Evolutionary conservation across 768 basidiomycete species (phyloP).

Genomic region (Termitomyces sp.): DNA sequence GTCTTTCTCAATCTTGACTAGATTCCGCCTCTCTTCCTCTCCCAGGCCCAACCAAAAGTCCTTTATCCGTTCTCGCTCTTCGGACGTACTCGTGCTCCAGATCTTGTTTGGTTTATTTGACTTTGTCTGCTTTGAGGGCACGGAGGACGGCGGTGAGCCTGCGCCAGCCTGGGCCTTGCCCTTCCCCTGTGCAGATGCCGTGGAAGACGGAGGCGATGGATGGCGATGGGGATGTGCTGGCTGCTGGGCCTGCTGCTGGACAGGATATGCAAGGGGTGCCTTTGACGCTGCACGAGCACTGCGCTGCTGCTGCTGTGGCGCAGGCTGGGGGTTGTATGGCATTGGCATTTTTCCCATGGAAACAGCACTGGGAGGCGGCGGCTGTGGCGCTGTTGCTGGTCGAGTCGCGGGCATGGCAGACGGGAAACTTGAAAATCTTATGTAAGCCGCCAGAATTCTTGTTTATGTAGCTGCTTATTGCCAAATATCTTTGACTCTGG

Average conservation of each 20-base stretch:
- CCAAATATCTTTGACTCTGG: slow-evolving; percentile 11
- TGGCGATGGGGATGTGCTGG: slow-evolving; percentile 31
- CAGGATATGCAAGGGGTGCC: slow-evolving; percentile 35
- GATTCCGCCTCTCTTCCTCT: slow-evolving; percentile 83
- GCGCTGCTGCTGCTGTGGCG: slow-evolving; percentile 33
- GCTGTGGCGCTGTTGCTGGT: slow-evolving; percentile 24
- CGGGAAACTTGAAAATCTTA: slow-evolving; percentile 22
- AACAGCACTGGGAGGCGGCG: slow-evolving; percentile 63
- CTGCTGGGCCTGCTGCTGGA: slow-evolving; percentile 29
- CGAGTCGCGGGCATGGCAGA: slow-evolving; percentile 21
- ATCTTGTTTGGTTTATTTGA: slow-evolving; percentile 70
- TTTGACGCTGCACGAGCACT: slow-evolving; percentile 44
- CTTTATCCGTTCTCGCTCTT: slow-evolving; percentile 96
- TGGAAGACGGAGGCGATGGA: slow-evolving; percentile 44
- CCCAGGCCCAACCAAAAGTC: slow-evolving; percentile 96
- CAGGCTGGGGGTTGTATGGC: slow-evolving; percentile 52
- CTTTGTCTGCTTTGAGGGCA: slow-evolving; percentile 56
- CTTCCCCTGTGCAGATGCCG: slow-evolving; percentile 25
- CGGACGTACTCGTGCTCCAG: slow-evolving; percentile 88
- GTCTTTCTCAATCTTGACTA: slow-evolving; percentile 98
- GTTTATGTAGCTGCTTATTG: slow-evolving; percentile 9
- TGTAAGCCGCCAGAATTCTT: slow-evolving; percentile 15
- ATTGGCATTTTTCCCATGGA: slow-evolving; percentile 93
- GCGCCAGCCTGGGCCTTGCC: slow-evolving; percentile 29
- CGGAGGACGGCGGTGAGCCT: slow-evolving; percentile 18